Evolutionary conservation across 176 grass and related monocot species (phyloP).

Genomic region (Olyra latifolia): DNA sequence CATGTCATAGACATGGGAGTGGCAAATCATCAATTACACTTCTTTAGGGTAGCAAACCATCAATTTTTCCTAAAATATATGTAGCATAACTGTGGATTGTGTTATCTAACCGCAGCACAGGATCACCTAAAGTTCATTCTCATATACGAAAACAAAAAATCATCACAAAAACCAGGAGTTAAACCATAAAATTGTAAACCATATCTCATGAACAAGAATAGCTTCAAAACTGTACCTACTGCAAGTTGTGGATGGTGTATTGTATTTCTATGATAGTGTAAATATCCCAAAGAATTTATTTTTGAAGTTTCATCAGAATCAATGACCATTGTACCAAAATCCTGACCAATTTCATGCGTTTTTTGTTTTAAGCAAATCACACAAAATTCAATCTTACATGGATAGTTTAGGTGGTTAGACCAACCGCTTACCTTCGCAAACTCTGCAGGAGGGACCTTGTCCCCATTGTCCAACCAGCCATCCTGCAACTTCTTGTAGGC

Average conservation of each 20-base stretch:
- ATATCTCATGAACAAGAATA: background rate
- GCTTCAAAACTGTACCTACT: background rate
- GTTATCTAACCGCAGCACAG: background rate
- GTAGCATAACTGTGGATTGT: too few species aligned
- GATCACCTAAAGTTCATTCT: background rate
- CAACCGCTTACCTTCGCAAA: slow-evolving; percentile 68
- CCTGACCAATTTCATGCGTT: background rate
- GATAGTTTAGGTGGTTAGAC: background rate
- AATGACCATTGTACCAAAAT: background rate
- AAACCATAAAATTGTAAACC: background rate
- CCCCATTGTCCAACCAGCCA: slow-evolving; percentile 88
- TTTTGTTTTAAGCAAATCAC: background rate
- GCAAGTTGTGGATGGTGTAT: background rate
- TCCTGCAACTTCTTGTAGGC: slow-evolving; percentile 98
- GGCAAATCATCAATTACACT: too few species aligned
- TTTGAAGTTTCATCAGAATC: background rate
- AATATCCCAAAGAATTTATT: background rate
- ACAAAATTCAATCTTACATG: background rate
- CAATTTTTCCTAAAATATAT: too few species aligned
- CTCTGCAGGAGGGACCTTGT: slow-evolving; percentile 92
- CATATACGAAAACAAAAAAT: background rate
- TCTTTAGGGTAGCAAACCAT: too few species aligned
- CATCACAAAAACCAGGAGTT: background rate
- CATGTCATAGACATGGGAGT: too few species aligned
- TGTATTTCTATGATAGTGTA: background rate